A percentile compares a stretch with the other conserved stretches of the same genome.
phyloP scores from a whole-genome alignment of 208 protist genomes.

The Angomonas ambiguus region DNA sequence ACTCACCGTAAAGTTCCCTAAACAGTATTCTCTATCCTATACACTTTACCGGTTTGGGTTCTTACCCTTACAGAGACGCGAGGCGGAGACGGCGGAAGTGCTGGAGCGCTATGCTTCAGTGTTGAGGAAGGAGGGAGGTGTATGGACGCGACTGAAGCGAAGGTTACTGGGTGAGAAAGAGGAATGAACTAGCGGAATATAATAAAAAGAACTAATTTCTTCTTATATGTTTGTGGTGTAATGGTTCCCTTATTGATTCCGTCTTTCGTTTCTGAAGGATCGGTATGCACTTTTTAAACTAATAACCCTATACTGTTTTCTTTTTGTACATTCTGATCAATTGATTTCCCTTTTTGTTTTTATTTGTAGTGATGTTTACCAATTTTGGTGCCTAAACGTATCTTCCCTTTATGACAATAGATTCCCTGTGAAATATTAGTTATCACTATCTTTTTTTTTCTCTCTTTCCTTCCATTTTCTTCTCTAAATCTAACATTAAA shows the following conservation, averaged over 20 bases:
- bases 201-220: background rate
- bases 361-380: background rate
- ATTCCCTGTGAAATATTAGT: no score
- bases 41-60: constrained; percentile 66
- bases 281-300: background rate
- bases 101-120: constrained; percentile 7
- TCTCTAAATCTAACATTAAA: background rate
- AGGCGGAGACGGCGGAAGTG: constrained; percentile 28
- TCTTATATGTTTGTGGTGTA: background rate
- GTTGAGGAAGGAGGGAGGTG: background rate
- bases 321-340: background rate
- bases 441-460: no score
- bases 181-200: background rate
- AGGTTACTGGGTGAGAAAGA: background rate
- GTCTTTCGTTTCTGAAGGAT: background rate
- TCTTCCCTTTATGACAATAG: no score
- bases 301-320: background rate
- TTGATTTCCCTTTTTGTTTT: no score
- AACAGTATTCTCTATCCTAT: constrained; percentile 63
- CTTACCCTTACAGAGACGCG: constrained; percentile 33
- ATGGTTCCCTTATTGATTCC: background rate
- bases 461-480: background rate
- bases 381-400: background rate
- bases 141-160: background rate
- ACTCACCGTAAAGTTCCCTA: constrained; percentile 40